Percentiles rank a stretch among this genome's conserved stretches.
Conservation (phyloP, 805 yeast species). For the Scheffersomyces amazonensis region DNA sequence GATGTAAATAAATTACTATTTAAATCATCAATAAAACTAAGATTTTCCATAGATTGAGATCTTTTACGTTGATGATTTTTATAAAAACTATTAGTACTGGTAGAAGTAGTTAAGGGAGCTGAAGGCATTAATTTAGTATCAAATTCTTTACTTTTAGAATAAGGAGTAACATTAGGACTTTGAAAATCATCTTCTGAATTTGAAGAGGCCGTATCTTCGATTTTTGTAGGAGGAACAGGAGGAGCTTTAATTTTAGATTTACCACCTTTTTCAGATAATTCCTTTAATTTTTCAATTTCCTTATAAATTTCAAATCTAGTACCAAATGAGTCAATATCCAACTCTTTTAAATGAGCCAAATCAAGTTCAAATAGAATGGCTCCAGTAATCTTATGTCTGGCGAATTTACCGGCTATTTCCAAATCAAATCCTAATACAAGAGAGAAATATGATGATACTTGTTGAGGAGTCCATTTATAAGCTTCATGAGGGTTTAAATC, state of each 20-base stretch:
- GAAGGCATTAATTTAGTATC: constrained; percentile 39
- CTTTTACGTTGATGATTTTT: constrained; percentile 43
- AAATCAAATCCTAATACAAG: constrained; percentile 67
- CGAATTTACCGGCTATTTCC: constrained; percentile 74
- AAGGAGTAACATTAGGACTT: constrained; percentile 9
- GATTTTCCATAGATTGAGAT: constrained; percentile 51
- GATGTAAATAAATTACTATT: constrained; percentile 41
- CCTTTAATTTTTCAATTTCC: constrained; percentile 72
- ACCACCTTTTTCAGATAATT: constrained; percentile 7
- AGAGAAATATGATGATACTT: constrained; percentile 77
- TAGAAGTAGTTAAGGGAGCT: constrained; percentile 18
- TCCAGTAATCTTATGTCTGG: constrained; percentile 87
- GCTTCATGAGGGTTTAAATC: constrained; percentile 49
- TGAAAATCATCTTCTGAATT: constrained; percentile 6
- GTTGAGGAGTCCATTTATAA: constrained; percentile 76
- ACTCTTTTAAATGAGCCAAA: constrained; percentile 80
- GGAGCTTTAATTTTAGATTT: constrained; percentile 2
- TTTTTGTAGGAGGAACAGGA: too few species aligned
- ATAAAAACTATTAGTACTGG: background rate
- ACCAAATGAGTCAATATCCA: constrained; percentile 91
- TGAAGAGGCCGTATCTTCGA: background rate
- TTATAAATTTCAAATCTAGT: constrained; percentile 90
- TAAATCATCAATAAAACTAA: constrained; percentile 8
- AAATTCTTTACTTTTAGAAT: constrained; percentile 5
- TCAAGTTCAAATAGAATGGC: constrained; percentile 81